phyloP scores from a whole-genome alignment of 177 flowering plant species.

The Vitis hybrid region DNA sequence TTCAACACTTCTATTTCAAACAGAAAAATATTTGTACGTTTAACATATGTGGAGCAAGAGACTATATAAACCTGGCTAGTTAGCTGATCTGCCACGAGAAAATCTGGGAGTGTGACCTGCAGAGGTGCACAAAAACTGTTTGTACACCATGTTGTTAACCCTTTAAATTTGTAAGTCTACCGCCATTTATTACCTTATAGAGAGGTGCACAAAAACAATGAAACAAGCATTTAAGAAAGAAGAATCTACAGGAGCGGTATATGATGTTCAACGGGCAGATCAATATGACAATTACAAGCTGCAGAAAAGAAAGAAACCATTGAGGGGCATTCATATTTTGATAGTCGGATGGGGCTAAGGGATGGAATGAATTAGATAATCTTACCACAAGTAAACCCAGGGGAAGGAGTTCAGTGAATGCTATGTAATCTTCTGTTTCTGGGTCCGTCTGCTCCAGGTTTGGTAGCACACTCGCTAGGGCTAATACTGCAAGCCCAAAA shows the following conservation, averaged over 20 bases:
- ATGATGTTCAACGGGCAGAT: slow-evolving; percentile 57
- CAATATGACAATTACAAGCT: slow-evolving; percentile 38
- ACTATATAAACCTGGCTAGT: slow-evolving; percentile 50
- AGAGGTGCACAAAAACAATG: slow-evolving; percentile 64
- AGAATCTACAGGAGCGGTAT: slow-evolving; percentile 54
- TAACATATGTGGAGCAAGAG: too few relatives aligned
- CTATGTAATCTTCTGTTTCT: slow-evolving; percentile 17
- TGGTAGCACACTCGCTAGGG: slow-evolving; percentile 15
- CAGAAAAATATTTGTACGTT: too few relatives aligned
- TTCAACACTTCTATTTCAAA: too few relatives aligned
- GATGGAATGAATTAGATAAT: not conserved
- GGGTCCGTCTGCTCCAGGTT: slow-evolving; percentile 28
- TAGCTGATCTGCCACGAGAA: slow-evolving; percentile 60
- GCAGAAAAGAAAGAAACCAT: slow-evolving; percentile 5
- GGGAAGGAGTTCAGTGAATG: slow-evolving; percentile 46
- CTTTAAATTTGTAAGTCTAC: not conserved
- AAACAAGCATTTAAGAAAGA: slow-evolving; percentile 38
- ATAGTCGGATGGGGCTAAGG: not conserved
- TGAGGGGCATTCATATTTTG: too few relatives aligned
- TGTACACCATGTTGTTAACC: too few relatives aligned
- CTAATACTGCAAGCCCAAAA: slow-evolving; percentile 44
- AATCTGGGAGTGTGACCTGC: slow-evolving; percentile 57
- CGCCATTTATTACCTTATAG: slow-evolving; percentile 34
- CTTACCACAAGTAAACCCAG: slow-evolving; percentile 25
- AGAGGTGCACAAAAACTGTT: not conserved